Evolutionary conservation across 2,329 filamentous ascomycete species (phyloP).

Genomic region (Fusarium piperis): DNA sequence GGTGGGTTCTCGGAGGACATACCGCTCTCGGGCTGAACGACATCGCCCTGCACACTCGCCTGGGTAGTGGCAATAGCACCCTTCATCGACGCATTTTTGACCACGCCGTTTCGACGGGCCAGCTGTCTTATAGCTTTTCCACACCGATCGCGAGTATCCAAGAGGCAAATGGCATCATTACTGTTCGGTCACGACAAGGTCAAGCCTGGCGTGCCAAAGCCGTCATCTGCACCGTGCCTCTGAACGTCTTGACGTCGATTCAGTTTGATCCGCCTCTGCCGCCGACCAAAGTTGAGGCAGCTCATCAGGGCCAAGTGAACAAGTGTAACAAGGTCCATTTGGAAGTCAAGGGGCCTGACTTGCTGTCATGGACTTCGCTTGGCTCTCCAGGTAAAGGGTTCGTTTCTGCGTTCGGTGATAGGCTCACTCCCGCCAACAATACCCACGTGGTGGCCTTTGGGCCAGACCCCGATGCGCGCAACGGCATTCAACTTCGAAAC

Average conservation of each 20-base stretch:
- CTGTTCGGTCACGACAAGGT: not conserved
- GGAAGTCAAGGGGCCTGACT: conserved; percentile 5
- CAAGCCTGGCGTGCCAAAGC: conserved; percentile 2
- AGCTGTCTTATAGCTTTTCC: conserved; percentile 9
- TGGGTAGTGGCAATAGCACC: conserved; percentile 7
- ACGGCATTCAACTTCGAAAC: not conserved
- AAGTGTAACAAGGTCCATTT: conserved; percentile 14
- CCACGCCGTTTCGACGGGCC: not conserved
- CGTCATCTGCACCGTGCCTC: conserved; percentile 11
- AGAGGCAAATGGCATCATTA: not conserved
- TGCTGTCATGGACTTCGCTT: conserved; percentile 9
- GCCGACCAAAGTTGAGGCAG: not conserved
- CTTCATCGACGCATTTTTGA: conserved; percentile 16
- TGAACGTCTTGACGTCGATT: conserved; percentile 5
- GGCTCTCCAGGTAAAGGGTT: not conserved
- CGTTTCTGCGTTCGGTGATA: conserved; percentile 8
- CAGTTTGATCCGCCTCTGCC: conserved; percentile 13
- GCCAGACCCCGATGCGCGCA: not conserved
- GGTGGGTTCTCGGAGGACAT: conserved; percentile 11
- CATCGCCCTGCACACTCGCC: conserved; percentile 7
- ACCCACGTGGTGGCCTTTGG: conserved; percentile 15
- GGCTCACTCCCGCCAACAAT: conserved; percentile 3
- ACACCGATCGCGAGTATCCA: not conserved
- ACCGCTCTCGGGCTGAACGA: conserved; percentile 2
- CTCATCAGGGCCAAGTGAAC: not conserved